phyloP scores from a whole-genome alignment of 2,329 filamentous ascomycete species.

The Graphilbum sp. region DNA sequence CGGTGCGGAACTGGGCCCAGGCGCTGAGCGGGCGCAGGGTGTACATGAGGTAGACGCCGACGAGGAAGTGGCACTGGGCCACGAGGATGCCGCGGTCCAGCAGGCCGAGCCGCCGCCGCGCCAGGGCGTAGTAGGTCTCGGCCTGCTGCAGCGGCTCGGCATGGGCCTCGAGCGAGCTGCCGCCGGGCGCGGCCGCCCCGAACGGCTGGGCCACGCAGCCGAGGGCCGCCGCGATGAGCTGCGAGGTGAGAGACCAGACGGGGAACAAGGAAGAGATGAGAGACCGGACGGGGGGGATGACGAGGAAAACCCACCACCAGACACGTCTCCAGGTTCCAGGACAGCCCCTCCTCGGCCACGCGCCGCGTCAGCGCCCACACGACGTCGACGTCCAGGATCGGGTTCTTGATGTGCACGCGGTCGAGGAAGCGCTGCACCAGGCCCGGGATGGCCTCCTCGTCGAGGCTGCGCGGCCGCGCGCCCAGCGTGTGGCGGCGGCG shows the following conservation, averaged over 20 bases:
- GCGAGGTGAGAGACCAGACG: not conserved
- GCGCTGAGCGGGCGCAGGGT: not conserved
- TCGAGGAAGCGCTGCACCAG: slow-evolving; percentile 1
- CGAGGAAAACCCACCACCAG: not conserved
- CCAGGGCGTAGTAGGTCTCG: not conserved
- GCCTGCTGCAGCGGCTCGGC: not conserved
- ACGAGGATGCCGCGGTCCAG: not conserved
- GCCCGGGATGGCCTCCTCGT: not conserved
- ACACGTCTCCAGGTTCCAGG: slow-evolving; percentile 1
- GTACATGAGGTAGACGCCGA: slow-evolving; percentile 2
- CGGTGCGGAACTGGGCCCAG: not conserved
- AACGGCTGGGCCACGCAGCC: slow-evolving; percentile 1
- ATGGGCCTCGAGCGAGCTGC: not conserved
- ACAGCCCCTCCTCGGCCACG: not conserved
- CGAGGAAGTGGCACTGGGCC: slow-evolving; percentile 1
- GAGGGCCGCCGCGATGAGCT: not conserved
- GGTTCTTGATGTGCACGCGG: slow-evolving; percentile 2
- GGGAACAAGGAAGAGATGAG: not conserved
- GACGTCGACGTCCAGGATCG: slow-evolving; percentile 2
- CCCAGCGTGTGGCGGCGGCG: not conserved
- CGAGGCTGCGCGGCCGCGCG: not conserved
- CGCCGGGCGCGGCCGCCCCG: not conserved
- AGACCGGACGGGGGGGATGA: too few species aligned
- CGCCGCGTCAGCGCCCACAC: not conserved
- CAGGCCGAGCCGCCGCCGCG: not conserved